Conservation (phyloP, 2,329 filamentous ascomycete genomes). For the Monilinia vaccinii-corymbosi region DNA sequence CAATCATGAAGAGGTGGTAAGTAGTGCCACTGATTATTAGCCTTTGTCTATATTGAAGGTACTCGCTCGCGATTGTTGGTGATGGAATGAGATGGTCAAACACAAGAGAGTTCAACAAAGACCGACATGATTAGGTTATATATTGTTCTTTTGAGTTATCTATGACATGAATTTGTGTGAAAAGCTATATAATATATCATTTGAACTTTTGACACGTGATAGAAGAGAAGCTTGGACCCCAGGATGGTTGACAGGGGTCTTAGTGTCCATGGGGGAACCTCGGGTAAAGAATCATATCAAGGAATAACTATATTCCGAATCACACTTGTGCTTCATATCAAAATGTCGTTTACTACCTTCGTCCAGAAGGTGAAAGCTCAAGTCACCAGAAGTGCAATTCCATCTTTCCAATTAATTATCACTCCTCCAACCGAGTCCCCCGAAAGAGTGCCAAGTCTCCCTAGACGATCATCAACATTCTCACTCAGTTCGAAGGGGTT, state of each 20-base stretch:
- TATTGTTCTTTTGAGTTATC: too few species aligned
- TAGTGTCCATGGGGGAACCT: background rate
- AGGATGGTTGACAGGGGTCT: background rate
- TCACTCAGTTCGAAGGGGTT: background rate
- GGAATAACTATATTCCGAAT: background rate
- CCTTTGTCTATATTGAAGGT: background rate
- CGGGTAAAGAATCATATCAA: background rate
- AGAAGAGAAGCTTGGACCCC: background rate
- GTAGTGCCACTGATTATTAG: too few species aligned
- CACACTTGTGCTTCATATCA: background rate
- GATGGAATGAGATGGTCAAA: background rate
- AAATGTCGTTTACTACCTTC: background rate
- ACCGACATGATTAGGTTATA: too few species aligned
- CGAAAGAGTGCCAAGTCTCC: background rate
- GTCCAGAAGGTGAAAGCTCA: background rate
- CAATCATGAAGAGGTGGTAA: background rate
- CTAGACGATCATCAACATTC: background rate
- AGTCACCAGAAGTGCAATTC: background rate
- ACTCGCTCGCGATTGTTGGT: background rate
- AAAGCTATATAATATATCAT: too few species aligned
- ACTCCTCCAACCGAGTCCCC: background rate
- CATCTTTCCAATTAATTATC: background rate
- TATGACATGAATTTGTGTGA: too few species aligned
- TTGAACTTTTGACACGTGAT: background rate
- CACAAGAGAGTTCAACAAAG: too few species aligned